Evolutionary conservation across 2,329 filamentous ascomycete species (phyloP).

Genomic region (Gliomastix tumulicola): DNA sequence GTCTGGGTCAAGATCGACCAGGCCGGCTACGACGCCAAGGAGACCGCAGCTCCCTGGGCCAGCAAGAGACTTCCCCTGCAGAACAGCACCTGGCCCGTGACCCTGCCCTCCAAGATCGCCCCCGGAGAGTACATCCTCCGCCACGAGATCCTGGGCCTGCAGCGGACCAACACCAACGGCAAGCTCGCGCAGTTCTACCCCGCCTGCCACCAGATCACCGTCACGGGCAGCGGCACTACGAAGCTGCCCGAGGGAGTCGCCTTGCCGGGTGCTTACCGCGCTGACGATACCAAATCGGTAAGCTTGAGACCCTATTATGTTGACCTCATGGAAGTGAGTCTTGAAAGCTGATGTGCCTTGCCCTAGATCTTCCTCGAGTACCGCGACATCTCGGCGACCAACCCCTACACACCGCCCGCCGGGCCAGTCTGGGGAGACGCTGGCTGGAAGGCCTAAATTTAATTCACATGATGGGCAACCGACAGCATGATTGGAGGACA

Average conservation of each 20-base stretch:
- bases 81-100: slow-evolving; percentile 19
- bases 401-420: slow-evolving; percentile 14
- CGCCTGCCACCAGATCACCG: slow-evolving; percentile 36
- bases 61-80: slow-evolving; percentile 29
- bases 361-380: slow-evolving; percentile 14
- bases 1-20: slow-evolving; percentile 56
- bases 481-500: too few relatives aligned
- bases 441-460: slow-evolving; percentile 8
- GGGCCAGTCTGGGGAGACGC: slow-evolving; percentile 10
- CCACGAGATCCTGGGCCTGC: slow-evolving; percentile 41
- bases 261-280: slow-evolving; percentile 12
- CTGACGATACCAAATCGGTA: slow-evolving; percentile 11
- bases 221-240: slow-evolving; percentile 25
- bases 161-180: slow-evolving; percentile 24
- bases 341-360: too few relatives aligned
- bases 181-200: slow-evolving; percentile 41
- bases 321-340: not conserved
- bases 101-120: slow-evolving; percentile 19
- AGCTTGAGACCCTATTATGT: not conserved
- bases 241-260: slow-evolving; percentile 17
- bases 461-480: too few relatives aligned
- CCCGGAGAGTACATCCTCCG: slow-evolving; percentile 35
- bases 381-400: slow-evolving; percentile 10
- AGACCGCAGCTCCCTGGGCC: slow-evolving; percentile 18
- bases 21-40: slow-evolving; percentile 38